These are phyloP conservation scores for Yamadazyma songkhlaensis DNA, from an alignment of 1,139 yeast species.

Conservation along the genomic window DNA sequence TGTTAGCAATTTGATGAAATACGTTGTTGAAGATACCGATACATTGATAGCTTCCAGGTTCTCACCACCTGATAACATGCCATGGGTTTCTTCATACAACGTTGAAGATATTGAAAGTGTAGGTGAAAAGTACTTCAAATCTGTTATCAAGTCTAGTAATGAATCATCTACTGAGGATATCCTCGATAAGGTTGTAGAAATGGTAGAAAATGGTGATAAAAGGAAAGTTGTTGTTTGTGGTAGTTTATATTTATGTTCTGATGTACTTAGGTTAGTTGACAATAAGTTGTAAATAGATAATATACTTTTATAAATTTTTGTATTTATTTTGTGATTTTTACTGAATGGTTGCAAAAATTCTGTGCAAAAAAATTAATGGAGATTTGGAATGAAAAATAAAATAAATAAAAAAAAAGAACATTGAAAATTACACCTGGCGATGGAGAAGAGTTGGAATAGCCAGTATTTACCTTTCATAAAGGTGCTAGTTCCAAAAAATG, in stretches of 20 bases:
- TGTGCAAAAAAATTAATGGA: no score
- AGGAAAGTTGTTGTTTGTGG: slow-evolving; percentile 68
- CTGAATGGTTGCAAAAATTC: background rate
- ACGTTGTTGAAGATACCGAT: slow-evolving; percentile 51
- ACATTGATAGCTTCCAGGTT: slow-evolving; percentile 61
- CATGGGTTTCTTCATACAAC: slow-evolving; percentile 69
- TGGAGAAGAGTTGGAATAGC: no score
- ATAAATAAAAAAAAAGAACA: no score
- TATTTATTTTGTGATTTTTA: background rate
- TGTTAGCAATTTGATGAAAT: slow-evolving; percentile 47
- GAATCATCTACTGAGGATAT: slow-evolving; percentile 13
- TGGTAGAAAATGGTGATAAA: slow-evolving; percentile 20
- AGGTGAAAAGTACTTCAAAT: slow-evolving; percentile 26
- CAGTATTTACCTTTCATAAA: no score
- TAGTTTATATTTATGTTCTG: slow-evolving; percentile 73
- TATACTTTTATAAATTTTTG: background rate
- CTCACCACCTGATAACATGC: slow-evolving; percentile 80
- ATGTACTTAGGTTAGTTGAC: slow-evolving; percentile 44
- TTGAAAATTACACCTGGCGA: no score
- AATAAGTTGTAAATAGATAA: background rate
- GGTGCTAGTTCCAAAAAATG: no score
- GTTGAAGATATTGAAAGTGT: slow-evolving; percentile 33
- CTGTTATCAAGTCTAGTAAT: slow-evolving; percentile 18
- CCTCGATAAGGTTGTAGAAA: slow-evolving; percentile 16
- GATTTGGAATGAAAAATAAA: no score